These are phyloP conservation scores for Phanerochaete sordida DNA, from an alignment of 768 basidiomycete species.

Conservation along the genomic window DNA sequence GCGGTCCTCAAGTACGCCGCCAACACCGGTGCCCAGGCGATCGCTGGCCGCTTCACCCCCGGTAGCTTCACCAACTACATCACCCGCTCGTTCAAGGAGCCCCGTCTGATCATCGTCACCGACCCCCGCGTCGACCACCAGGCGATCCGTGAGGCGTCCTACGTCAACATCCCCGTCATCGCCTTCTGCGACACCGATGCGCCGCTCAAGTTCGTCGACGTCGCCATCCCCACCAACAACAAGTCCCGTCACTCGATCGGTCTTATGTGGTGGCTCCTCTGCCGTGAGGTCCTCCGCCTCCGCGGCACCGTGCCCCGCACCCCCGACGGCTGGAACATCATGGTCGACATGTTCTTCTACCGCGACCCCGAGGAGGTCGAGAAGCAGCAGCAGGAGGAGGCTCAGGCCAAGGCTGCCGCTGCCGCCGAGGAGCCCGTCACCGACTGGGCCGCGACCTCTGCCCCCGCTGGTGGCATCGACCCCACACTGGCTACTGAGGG, in stretches of 20 bases:
- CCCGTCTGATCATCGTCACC: conserved; percentile 95
- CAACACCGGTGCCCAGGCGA: conserved; percentile 97
- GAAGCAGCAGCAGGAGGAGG: conserved; percentile 94
- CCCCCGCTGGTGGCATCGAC: conserved; percentile 68
- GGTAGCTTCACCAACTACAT: conserved; percentile 99
- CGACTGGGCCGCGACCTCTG: conserved; percentile 73
- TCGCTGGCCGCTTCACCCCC: conserved; percentile 98
- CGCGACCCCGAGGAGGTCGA: conserved; percentile 99
- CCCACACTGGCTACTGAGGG: conserved; percentile 65
- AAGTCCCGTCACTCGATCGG: conserved; percentile 97
- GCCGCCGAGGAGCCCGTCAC: conserved; percentile 52
- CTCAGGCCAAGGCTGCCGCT: conserved; percentile 70
- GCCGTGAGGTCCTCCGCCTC: conserved; percentile 94
- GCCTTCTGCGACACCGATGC: conserved; percentile 99
- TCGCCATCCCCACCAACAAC: conserved; percentile 99
- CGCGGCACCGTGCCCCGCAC: conserved; percentile 92
- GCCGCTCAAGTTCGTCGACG: conserved; percentile 94
- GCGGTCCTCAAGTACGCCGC: conserved; percentile 98
- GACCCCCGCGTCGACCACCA: conserved; percentile 99
- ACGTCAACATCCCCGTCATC: conserved; percentile 99
- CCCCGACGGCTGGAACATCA: conserved; percentile 92
- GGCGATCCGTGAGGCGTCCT: conserved; percentile 99
- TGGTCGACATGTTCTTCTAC: conserved; percentile 99
- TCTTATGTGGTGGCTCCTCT: conserved; percentile 96
- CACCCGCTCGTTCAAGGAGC: conserved; percentile 99